Evolutionary conservation across 129 eudicot species (phyloP).

Genomic region (Artemisia annua): DNA sequence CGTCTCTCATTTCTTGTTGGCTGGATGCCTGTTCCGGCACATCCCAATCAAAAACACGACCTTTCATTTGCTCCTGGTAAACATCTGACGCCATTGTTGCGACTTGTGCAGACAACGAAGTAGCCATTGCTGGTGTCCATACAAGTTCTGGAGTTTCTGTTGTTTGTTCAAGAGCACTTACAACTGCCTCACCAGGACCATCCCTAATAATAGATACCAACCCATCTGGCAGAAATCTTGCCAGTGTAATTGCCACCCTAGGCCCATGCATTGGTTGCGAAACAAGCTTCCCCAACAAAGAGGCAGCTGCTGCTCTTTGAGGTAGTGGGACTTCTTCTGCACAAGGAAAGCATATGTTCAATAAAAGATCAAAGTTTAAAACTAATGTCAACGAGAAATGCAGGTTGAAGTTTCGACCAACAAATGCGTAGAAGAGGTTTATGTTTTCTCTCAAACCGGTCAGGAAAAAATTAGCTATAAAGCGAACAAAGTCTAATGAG

Average conservation of each 20-base stretch:
- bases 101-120: conserved; percentile 92
- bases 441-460: no score
- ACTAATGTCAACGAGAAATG: background rate
- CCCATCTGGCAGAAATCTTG: conserved; percentile 96
- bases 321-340: conserved; percentile 94
- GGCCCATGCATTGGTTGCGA: conserved; percentile 99
- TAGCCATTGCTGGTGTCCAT: conserved; percentile 99
- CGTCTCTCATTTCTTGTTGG: conserved; percentile 95
- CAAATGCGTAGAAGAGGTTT: no score
- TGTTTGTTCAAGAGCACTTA: conserved; percentile 85
- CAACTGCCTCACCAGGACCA: conserved; percentile 99
- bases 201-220: conserved; percentile 82
- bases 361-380: background rate
- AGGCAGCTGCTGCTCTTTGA: conserved; percentile 97
- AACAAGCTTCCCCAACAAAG: conserved; percentile 89
- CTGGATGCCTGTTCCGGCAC: conserved; percentile 92
- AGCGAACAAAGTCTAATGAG: conserved; percentile 2
- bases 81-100: conserved; percentile 97
- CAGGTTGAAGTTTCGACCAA: no score
- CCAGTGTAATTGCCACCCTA: conserved; percentile 88
- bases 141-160: conserved; percentile 99
- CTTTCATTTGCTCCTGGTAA: conserved; percentile 86
- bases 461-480: background rate
- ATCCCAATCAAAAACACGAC: conserved; percentile 95
- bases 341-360: conserved; percentile 11